Evolutionary conservation across 495 filamentous ascomycete species (phyloP), one percentile per base, ranked within the genome.

Genomic region (Penicillium canescens): DNA sequence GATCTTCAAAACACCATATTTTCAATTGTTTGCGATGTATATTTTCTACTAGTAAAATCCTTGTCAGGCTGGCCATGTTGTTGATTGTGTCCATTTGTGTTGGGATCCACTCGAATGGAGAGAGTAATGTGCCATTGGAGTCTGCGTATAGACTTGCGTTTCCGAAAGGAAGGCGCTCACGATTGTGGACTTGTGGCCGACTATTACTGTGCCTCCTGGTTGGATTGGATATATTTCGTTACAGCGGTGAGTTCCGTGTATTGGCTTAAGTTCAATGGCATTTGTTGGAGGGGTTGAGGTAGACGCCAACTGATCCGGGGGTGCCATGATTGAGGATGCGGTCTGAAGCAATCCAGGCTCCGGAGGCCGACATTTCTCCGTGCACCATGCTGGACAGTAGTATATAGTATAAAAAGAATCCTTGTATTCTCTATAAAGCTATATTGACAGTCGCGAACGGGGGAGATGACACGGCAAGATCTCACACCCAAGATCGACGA

Each of bases 11-110:
- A 24, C 6, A 24, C 23, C 23, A 6, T 6, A 24, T 55, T 52
- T 20, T 68, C 65, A 8, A 65, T 55, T n/a, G 48, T 42, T 3
- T 62, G 52, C 33, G 65, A 44, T 42, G 49, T 54, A 13, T 62
- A 24, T 2, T 59, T 8, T 63, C 51, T 0, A 62, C 57, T 8
- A 62, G 65, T 40, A 65, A 63, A 3, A 68, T 33, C 36, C 64
- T 66, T 2, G 65, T 68, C 8, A 68, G 54, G 43, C 65, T 68
- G 23, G 65, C 65, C 59, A 68, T 62, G 34, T 68, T 62, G 42
- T 65, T 65, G 5, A 68, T 62, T 1, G 65, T 68, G 34, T 68
- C 56, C 24, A 65, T 53, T 13, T 43, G 50, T 24, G 62, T 31
- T 7, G 61, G 43, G 33, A 54, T 52, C 48, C 48, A 45, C 21